Evolutionary conservation across 148 eudicot species (phyloP).

Genomic region (Camellia lanceoleosa): DNA sequence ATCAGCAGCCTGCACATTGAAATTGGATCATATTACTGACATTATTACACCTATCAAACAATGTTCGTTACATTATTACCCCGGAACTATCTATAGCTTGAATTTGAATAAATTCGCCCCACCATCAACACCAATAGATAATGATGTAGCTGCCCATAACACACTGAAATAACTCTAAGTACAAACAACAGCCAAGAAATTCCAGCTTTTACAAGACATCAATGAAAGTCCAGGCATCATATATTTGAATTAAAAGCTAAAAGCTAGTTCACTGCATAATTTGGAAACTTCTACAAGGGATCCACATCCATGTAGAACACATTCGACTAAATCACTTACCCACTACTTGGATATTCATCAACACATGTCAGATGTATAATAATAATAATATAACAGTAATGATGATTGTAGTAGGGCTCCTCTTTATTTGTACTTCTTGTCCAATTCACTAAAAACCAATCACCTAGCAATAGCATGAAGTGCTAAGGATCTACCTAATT

Average conservation of each 20-base stretch:
- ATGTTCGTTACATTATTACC: background rate
- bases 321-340: background rate
- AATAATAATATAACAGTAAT: background rate
- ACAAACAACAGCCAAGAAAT: background rate
- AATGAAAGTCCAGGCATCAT: background rate
- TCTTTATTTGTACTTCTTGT: slow-evolving; percentile 6
- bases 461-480: background rate
- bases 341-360: slow-evolving; percentile 3
- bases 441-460: background rate
- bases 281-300: background rate
- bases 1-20: slow-evolving; percentile 41
- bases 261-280: background rate
- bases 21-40: background rate
- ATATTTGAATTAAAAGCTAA: slow-evolving; percentile 6
- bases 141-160: background rate
- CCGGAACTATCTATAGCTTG: background rate
- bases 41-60: background rate
- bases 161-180: slow-evolving; percentile 2
- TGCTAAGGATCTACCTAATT: slow-evolving; percentile 1
- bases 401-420: background rate
- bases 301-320: background rate
- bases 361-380: background rate
- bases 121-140: background rate
- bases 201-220: slow-evolving; percentile 5
- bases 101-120: background rate